Conservation (phyloP, 495 filamentous ascomycete genomes). For the Aspergillus diversus region DNA sequence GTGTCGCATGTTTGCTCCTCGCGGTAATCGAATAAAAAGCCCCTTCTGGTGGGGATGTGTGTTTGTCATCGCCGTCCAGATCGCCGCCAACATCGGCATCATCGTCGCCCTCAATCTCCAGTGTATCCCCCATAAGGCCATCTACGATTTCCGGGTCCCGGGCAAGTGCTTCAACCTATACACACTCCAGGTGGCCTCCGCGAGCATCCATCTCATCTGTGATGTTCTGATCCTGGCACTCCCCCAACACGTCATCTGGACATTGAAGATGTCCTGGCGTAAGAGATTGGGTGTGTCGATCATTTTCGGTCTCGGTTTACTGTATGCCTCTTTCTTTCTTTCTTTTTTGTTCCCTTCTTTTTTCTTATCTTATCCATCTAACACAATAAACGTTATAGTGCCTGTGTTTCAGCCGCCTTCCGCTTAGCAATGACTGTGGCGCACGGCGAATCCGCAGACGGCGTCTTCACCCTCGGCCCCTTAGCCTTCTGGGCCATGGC, state of each 20-base stretch:
- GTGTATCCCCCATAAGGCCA: slow-evolving; percentile 18
- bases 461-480: slow-evolving; percentile 13
- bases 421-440: slow-evolving; percentile 7
- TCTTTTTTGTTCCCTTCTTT: neutral
- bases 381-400: slow-evolving; percentile 6
- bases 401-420: slow-evolving; percentile 16
- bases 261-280: slow-evolving; percentile 24
- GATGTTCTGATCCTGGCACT: slow-evolving; percentile 23
- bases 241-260: slow-evolving; percentile 31
- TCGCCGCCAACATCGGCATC: neutral
- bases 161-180: slow-evolving; percentile 16
- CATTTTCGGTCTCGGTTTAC: slow-evolving; percentile 27
- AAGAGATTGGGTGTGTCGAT: slow-evolving; percentile 30
- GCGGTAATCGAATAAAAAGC: neutral
- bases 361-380: neutral
- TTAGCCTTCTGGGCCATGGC: slow-evolving; percentile 15
- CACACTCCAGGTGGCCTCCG: slow-evolving; percentile 15
- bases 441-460: slow-evolving; percentile 7
- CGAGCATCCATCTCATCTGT: slow-evolving; percentile 11
- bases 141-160: slow-evolving; percentile 15
- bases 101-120: slow-evolving; percentile 18
- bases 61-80: slow-evolving; percentile 10
- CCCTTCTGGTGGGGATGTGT: slow-evolving; percentile 16
- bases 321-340: slow-evolving; percentile 14
- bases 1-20: slow-evolving; percentile 29